phyloP scores from a whole-genome alignment of 208 protist genomes.

The Strigomonas culicis region DNA sequence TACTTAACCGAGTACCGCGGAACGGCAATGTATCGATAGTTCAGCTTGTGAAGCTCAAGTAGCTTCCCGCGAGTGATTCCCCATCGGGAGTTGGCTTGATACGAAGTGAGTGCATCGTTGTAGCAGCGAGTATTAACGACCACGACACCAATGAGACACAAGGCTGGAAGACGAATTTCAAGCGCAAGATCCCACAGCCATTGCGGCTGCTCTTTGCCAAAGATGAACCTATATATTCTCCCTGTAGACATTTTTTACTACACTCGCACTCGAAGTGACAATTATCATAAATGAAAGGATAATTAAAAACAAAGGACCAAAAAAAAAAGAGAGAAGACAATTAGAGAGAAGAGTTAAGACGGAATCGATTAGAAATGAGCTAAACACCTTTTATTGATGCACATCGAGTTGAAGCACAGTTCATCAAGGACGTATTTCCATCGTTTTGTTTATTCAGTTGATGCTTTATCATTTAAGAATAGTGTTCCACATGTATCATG shows the following conservation, averaged over 20 bases:
- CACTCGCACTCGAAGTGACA: not conserved
- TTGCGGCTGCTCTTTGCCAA: slow-evolving; percentile 71
- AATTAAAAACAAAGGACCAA: slow-evolving; percentile 7
- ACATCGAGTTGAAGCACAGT: no score
- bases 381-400: no score
- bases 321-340: not conserved
- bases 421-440: no score
- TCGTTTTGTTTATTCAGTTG: no score
- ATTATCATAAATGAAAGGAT: slow-evolving; percentile 13
- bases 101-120: slow-evolving; percentile 66
- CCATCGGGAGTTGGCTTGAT: slow-evolving; percentile 65
- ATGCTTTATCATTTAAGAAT: no score
- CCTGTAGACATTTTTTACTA: slow-evolving; percentile 44
- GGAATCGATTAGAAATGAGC: no score
- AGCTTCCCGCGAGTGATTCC: slow-evolving; percentile 70
- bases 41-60: slow-evolving; percentile 81
- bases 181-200: slow-evolving; percentile 87
- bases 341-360: not conserved
- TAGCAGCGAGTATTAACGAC: slow-evolving; percentile 82
- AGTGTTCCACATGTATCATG: no score
- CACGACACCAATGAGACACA: slow-evolving; percentile 52
- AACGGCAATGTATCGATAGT: slow-evolving; percentile 84
- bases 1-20: slow-evolving; percentile 82
- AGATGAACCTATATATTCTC: slow-evolving; percentile 63
- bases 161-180: slow-evolving; percentile 72